Conservation (phyloP, 805 yeast genomes). For the Grigorovia transvaalensis region DNA sequence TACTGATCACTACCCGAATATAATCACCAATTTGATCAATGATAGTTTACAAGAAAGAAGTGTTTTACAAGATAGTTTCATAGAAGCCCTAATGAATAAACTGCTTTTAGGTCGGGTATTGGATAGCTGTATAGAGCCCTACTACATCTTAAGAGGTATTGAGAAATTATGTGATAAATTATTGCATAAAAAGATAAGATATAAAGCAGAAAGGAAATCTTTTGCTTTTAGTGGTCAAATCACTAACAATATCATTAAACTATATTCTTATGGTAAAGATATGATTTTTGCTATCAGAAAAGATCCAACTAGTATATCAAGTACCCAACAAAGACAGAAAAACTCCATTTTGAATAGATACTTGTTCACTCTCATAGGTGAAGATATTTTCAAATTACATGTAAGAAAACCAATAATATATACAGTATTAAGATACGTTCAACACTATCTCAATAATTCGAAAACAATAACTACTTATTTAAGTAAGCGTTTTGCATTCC, state of each 20-base stretch:
- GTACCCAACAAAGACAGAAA: not conserved
- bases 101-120: conserved; percentile 17
- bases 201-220: not conserved
- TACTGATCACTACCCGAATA: conserved; percentile 12
- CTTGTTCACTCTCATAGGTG: conserved; percentile 12
- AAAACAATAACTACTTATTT: not conserved
- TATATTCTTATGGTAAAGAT: not conserved
- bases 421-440: conserved; percentile 17
- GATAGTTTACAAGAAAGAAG: conserved; percentile 10
- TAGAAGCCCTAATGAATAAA: conserved; percentile 16
- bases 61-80: conserved; percentile 15
- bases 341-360: conserved; percentile 6
- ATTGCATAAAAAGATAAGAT: not conserved
- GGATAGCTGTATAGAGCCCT: conserved; percentile 21
- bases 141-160: conserved; percentile 14
- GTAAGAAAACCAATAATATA: conserved; percentile 27
- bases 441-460: conserved; percentile 1
- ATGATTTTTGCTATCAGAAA: not conserved
- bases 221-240: not conserved
- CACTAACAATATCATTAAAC: not conserved
- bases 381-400: conserved; percentile 11
- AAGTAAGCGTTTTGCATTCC: conserved; percentile 2
- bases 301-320: not conserved
- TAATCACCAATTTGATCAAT: conserved; percentile 9
- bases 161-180: conserved; percentile 7